These are phyloP conservation scores for Aspergillus texensis DNA, from an alignment of 2,329 filamentous ascomycete species.

Conservation along the genomic window DNA sequence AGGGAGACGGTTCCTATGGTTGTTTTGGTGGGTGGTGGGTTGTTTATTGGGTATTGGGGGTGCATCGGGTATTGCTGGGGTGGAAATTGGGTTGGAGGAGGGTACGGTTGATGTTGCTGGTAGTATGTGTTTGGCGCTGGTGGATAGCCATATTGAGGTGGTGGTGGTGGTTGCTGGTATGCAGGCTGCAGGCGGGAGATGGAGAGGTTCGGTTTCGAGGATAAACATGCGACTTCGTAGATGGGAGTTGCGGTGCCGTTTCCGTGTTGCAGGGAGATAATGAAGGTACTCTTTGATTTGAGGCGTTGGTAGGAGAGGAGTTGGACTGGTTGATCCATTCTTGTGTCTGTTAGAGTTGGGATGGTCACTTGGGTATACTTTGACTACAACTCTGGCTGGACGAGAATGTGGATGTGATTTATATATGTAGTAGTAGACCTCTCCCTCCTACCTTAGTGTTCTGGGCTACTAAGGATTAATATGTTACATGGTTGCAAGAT, in stretches of 20 bases:
- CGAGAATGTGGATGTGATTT: not conserved
- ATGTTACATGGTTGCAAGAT: not conserved
- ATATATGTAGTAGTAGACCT: not conserved
- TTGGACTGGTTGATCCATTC: not conserved
- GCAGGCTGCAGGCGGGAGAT: not conserved
- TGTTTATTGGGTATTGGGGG: not conserved
- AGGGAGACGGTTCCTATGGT: not conserved
- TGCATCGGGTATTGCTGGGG: not conserved
- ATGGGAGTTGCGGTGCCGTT: not conserved
- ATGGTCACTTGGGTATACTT: too few species aligned
- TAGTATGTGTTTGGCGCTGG: not conserved
- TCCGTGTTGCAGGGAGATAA: not conserved
- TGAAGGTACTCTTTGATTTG: not conserved
- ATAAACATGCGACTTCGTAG: not conserved
- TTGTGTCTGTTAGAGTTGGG: not conserved
- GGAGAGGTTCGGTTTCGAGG: not conserved
- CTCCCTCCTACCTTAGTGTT: not conserved
- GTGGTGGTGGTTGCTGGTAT: not conserved
- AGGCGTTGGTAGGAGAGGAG: not conserved
- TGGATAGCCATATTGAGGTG: not conserved
- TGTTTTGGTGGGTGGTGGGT: not conserved
- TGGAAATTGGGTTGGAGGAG: not conserved
- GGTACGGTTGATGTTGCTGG: not conserved
- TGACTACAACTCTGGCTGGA: not conserved
- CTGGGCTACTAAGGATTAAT: not conserved